Conservation (phyloP, 176 grass and related monocot species). For the Saccharum spontaneum region DNA sequence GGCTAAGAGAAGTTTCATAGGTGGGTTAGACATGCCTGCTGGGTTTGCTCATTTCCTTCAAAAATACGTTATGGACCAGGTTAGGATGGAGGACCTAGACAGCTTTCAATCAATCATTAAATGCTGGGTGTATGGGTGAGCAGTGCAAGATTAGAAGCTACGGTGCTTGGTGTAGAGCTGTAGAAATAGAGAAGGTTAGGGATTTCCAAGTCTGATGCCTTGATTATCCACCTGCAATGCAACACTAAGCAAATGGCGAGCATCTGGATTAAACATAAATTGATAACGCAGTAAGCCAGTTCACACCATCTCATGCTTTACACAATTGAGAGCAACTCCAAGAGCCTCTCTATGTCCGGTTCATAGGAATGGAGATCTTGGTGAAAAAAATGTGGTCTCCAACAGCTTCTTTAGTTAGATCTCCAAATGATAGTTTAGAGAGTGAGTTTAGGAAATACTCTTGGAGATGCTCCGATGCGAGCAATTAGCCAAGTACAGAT, state of each 20-base stretch:
- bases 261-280: background rate
- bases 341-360: too few relatives aligned
- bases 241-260: constrained; percentile 8
- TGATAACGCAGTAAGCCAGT: background rate
- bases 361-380: too few relatives aligned
- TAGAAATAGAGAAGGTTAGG: background rate
- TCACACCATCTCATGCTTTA: background rate
- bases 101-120: background rate
- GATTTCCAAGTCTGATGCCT: background rate
- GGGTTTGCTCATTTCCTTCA: background rate
- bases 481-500: background rate
- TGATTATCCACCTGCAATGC: background rate
- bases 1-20: background rate
- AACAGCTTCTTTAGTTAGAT: too few relatives aligned
- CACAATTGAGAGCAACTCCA: background rate
- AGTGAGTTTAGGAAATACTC: too few relatives aligned
- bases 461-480: background rate
- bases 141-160: background rate
- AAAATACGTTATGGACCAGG: background rate
- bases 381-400: too few relatives aligned
- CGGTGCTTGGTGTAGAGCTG: background rate
- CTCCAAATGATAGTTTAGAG: too few relatives aligned
- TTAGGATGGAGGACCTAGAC: background rate
- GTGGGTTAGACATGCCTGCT: background rate
- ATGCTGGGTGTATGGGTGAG: constrained; percentile 1